Evolutionary conservation across 148 eudicot genomes (phyloP).

Genomic region (Chenopodium album): DNA sequence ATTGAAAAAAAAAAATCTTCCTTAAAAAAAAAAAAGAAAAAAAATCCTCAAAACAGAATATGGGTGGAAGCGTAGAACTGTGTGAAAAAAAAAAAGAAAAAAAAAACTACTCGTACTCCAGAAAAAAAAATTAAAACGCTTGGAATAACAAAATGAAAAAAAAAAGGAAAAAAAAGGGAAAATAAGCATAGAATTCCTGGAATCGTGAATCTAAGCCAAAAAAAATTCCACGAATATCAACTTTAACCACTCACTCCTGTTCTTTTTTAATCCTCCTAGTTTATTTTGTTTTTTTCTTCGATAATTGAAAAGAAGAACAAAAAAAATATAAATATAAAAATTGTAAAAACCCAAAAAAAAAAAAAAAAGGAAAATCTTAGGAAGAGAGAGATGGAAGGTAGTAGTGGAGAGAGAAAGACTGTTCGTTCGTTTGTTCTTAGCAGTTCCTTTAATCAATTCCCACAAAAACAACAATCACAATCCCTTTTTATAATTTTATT

Average conservation of each 20-base stretch:
- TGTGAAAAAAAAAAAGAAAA: too few species aligned
- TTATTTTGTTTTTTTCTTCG: background rate
- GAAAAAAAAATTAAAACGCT: too few species aligned
- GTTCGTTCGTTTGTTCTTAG: constrained; percentile 30
- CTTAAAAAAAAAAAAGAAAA: too few species aligned
- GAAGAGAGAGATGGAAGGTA: constrained; percentile 10
- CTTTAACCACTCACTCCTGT: background rate
- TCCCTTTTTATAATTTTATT: constrained; percentile 21
- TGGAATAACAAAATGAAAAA: background rate
- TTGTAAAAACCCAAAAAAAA: background rate
- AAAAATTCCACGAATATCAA: background rate
- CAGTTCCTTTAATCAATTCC: constrained; percentile 25
- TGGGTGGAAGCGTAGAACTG: too few species aligned
- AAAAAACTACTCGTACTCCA: background rate
- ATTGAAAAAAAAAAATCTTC: too few species aligned
- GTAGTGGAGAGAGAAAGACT: constrained; percentile 25
- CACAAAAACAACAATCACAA: constrained; percentile 20
- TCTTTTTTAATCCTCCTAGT: background rate
- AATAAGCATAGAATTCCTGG: background rate
- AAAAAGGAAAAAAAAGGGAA: too few species aligned
- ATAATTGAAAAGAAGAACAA: background rate
- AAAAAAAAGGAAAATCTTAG: background rate
- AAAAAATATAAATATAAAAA: too few species aligned
- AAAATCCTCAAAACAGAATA: too few species aligned
- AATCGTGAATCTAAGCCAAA: constrained; percentile 6